phyloP scores from a whole-genome alignment of 129 eudicot genomes.

The Kitagawia praeruptora region DNA sequence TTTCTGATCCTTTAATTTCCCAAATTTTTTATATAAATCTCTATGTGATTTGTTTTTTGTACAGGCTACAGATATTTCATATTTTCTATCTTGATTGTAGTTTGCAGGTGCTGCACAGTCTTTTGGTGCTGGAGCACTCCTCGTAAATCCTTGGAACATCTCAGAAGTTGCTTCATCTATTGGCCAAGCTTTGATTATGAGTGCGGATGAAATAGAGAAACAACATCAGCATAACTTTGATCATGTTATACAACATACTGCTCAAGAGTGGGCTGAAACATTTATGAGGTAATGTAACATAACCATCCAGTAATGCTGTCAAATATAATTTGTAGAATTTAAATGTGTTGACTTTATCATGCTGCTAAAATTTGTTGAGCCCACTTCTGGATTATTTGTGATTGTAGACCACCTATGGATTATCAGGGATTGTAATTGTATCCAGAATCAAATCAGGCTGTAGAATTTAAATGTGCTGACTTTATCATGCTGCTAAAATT shows the following conservation, averaged over 20 bases:
- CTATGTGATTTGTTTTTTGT: background rate
- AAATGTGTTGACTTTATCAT: no score
- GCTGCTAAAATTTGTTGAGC: no score
- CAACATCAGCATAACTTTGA: conserved; percentile 42
- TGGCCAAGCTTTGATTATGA: conserved; percentile 47
- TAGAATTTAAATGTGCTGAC: no score
- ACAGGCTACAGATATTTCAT: background rate
- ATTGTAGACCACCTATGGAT: no score
- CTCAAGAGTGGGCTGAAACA: conserved; percentile 62
- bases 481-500: no score
- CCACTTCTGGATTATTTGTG: no score
- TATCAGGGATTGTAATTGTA: no score
- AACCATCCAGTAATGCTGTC: background rate
- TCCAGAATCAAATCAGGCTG: no score
- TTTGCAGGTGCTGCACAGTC: conserved; percentile 79
- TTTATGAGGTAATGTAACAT: conserved; percentile 36
- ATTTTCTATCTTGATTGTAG: conserved; percentile 11
- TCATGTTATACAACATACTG: conserved; percentile 50
- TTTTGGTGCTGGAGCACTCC: conserved; percentile 60
- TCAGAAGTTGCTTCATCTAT: conserved; percentile 55
- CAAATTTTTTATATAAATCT: background rate
- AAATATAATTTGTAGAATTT: background rate
- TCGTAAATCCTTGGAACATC: conserved; percentile 63
- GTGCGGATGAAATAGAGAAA: conserved; percentile 51
- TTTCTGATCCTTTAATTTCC: background rate